A percentile compares a stretch with the other conserved stretches of the same genome.
Evolutionary conservation across 495 filamentous ascomycete species (phyloP).

Genomic region (Tuber borchii): DNA sequence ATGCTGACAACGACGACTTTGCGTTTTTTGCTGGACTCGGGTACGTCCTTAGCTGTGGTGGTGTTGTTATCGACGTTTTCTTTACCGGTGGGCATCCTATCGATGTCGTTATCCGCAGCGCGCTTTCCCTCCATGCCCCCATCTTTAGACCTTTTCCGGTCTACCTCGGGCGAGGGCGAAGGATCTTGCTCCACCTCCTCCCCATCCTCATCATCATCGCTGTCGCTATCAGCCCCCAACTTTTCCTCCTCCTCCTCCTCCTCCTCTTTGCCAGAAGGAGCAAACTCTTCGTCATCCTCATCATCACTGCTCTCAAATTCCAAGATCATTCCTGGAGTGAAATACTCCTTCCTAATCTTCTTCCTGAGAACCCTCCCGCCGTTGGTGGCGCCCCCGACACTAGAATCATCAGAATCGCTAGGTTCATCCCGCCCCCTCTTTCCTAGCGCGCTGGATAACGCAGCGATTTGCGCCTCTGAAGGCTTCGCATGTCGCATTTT

Average conservation of each 20-base stretch:
- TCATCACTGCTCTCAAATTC: background rate
- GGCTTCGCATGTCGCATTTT: background rate
- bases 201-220: background rate
- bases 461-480: background rate
- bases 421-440: background rate
- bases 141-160: background rate
- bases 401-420: background rate
- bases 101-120: background rate
- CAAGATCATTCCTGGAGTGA: background rate
- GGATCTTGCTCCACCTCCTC: background rate
- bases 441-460: background rate
- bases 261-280: background rate
- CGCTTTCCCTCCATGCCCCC: background rate
- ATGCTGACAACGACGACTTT: background rate
- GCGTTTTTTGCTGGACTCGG: background rate
- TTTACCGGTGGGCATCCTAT: background rate
- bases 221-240: background rate
- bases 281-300: constrained; percentile 1
- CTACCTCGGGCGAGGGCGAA: background rate
- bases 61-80: background rate
- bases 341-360: constrained; percentile 1
- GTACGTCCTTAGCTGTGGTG: background rate
- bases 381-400: too few relatives aligned
- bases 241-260: background rate
- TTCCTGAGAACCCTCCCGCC: background rate